A percentile compares a stretch with the other conserved stretches of the same genome.
phyloP scores from a whole-genome alignment of 2,329 filamentous ascomycete genomes.

The Calonectria henricotiae region DNA sequence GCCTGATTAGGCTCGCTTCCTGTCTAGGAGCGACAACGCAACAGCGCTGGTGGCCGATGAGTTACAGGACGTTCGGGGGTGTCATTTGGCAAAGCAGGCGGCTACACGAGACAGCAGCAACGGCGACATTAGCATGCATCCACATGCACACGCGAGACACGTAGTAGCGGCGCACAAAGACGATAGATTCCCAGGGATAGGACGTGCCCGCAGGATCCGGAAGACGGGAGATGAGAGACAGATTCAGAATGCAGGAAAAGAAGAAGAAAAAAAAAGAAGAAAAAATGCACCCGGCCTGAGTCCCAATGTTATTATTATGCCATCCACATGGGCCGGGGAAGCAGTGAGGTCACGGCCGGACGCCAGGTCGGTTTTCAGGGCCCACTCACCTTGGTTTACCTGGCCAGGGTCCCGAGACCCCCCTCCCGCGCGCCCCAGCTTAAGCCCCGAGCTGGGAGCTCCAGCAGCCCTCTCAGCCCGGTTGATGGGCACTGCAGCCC shows the following conservation, averaged over 20 bases:
- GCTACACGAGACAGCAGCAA: conserved; percentile 30
- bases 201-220: conserved; percentile 16
- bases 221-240: conserved; percentile 23
- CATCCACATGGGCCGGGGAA: conserved; percentile 16
- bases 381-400: conserved; percentile 28
- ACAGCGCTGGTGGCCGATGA: conserved; percentile 11
- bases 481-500: not conserved
- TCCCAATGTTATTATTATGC: conserved; percentile 27
- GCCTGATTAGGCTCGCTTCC: not conserved
- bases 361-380: conserved; percentile 35
- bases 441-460: conserved; percentile 6
- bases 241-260: not conserved
- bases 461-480: not conserved
- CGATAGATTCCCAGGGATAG: conserved; percentile 6
- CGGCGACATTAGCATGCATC: conserved; percentile 22
- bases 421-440: conserved; percentile 17
- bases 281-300: conserved; percentile 9
- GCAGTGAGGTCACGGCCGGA: conserved; percentile 25
- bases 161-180: conserved; percentile 4
- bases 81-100: conserved; percentile 24
- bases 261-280: not conserved
- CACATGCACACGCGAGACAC: conserved; percentile 29
- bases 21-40: not conserved
- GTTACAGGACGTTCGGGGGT: conserved; percentile 2
- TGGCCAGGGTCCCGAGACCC: conserved; percentile 20